Evolutionary conservation across 345 rosid species (phyloP).

Genomic region (Syzygium aromaticum): DNA sequence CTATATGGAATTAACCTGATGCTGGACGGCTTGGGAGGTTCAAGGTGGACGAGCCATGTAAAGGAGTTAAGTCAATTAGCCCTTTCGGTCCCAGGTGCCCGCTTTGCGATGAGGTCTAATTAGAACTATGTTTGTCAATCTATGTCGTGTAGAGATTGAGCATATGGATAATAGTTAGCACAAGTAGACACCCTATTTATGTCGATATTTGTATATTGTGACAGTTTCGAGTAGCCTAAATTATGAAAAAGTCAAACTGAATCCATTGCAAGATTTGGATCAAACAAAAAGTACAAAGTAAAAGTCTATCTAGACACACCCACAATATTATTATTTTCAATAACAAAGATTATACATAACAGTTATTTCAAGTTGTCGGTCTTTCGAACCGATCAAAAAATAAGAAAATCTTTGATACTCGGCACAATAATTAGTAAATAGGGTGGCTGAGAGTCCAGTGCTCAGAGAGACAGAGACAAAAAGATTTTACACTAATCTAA

Average conservation of each 20-base stretch:
- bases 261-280: no score
- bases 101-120: fast-evolving
- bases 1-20: not conserved
- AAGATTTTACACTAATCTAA: not conserved
- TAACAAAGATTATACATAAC: not conserved
- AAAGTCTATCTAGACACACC: not conserved
- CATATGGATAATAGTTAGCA: not conserved
- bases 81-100: not conserved
- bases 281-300: not conserved
- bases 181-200: not conserved
- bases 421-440: not conserved
- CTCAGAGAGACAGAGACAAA: not conserved
- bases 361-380: not conserved
- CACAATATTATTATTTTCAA: not conserved
- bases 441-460: not conserved
- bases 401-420: no score
- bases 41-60: not conserved
- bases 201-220: not conserved
- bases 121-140: not conserved
- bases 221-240: no score
- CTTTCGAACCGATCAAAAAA: not conserved
- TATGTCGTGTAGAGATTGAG: not conserved
- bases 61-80: not conserved
- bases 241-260: no score
- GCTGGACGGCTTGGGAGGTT: not conserved